A percentile compares a stretch with the other conserved stretches of the same genome.
These are phyloP conservation scores for Diaporthe ilicicola DNA, from an alignment of 2,329 filamentous ascomycete genomes.

Conservation along the genomic window DNA sequence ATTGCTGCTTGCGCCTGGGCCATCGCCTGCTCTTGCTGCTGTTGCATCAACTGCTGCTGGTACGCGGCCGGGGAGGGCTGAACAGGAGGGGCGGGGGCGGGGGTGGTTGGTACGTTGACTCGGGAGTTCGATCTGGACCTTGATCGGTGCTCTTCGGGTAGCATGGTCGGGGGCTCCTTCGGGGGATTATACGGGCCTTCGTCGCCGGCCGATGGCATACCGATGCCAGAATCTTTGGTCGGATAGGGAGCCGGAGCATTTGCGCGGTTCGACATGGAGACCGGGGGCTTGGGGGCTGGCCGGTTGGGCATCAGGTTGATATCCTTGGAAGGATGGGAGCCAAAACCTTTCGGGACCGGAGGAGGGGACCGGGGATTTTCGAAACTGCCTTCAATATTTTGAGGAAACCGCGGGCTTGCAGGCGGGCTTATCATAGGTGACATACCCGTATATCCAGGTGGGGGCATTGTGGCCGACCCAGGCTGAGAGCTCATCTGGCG, in stretches of 20 bases:
- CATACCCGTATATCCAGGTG: slow-evolving; percentile 65
- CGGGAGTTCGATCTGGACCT: slow-evolving; percentile 75
- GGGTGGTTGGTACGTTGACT: slow-evolving; percentile 53
- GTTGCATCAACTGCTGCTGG: slow-evolving; percentile 73
- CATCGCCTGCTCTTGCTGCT: slow-evolving; percentile 88
- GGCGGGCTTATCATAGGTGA: slow-evolving; percentile 78
- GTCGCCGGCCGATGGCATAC: slow-evolving; percentile 69
- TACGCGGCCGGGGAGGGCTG: slow-evolving; percentile 57
- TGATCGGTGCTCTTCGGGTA: slow-evolving; percentile 73
- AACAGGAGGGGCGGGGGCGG: slow-evolving; percentile 53
- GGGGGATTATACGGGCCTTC: slow-evolving; percentile 54
- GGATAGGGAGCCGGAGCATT: slow-evolving; percentile 63
- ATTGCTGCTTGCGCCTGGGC: slow-evolving; percentile 81
- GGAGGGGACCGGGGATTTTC: slow-evolving; percentile 95
- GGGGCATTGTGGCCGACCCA: slow-evolving; percentile 53
- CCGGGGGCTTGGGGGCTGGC: slow-evolving; percentile 88
- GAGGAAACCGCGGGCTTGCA: slow-evolving; percentile 84
- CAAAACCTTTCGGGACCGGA: slow-evolving; percentile 75
- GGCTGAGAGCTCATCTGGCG: slow-evolving; percentile 54
- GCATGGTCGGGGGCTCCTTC: slow-evolving; percentile 66
- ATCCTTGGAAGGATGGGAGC: slow-evolving; percentile 59
- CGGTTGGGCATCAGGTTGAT: slow-evolving; percentile 78
- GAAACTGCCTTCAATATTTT: slow-evolving; percentile 90
- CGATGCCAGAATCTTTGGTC: slow-evolving; percentile 70
- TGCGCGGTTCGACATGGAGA: slow-evolving; percentile 64